Base-by-base conservation (phyloP, 1,284 basidiomycete genomes). In the Marasmius oreades region DNA sequence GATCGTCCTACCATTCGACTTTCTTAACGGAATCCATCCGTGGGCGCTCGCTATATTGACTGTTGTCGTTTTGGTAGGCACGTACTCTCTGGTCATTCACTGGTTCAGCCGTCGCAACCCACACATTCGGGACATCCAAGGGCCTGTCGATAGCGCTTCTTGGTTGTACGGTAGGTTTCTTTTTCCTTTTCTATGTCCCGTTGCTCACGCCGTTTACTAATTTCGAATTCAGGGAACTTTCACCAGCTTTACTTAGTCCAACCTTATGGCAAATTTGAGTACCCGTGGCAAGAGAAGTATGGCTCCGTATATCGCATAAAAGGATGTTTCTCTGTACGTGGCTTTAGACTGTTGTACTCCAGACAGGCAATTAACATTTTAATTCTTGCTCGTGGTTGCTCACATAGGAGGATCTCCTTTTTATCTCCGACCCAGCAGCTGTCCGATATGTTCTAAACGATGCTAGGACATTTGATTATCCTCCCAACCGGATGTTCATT, bases 241-340 rank as follows among this genome's bases (percentile, higher is more conserved):
- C 20, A 33, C 34, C 11, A 51, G 36, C 44, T 60, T 3, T 14
- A 52, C 24, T 37, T 51, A 14, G 23, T 47, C 26, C 42, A 45
- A 26, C 36, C 37, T 33, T 56, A 56, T 24, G 55, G 55, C 12
- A 36, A 51, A 33, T 18, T 50, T 42, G 55, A 56, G 33, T 56
- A 43, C 33, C 8, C n/a, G n/a, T 56, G 55, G 55, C 48, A 43
- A 8, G 20, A 50, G 24, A 22, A 31, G 33, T 56, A 43, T 23
- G 55, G 55, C n/a, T 23, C 24, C 5, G 20, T 51, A 10, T 56
- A 56, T 22, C 47, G 46, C 6, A 12, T 56, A 3, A 50, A 52
- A 20, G 55, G 55, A 6, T 50, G 36, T 44, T 45, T 56, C 23
- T 47, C 36, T 14, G 55, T 56, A 42, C 43, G 20, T 54, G 51